These are phyloP conservation scores for Hypoxylon fuscum DNA, from an alignment of 495 filamentous ascomycete genomes.

Conservation along the genomic window DNA sequence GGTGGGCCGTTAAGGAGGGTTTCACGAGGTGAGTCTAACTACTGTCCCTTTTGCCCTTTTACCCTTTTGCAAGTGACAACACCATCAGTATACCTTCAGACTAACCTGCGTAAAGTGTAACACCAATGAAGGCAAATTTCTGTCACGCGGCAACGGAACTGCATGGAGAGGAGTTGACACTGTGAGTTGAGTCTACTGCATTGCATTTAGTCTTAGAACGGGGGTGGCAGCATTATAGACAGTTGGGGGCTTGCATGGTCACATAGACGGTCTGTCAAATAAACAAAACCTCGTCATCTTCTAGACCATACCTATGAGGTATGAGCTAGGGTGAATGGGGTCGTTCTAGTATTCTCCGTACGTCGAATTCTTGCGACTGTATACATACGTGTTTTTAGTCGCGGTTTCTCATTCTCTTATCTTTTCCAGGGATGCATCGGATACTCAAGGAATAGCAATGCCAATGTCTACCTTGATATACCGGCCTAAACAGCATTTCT, in stretches of 20 bases:
- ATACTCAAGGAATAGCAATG: conserved; percentile 20
- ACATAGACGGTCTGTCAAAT: conserved; percentile 25
- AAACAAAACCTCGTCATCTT: conserved; percentile 33
- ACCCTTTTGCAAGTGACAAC: not conserved
- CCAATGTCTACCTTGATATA: conserved; percentile 37
- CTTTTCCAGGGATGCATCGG: conserved; percentile 31
- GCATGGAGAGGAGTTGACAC: conserved; percentile 78
- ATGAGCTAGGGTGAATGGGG: conserved; percentile 44
- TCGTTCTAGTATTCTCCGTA: conserved; percentile 14
- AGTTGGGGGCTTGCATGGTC: conserved; percentile 23
- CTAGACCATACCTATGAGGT: conserved; percentile 19
- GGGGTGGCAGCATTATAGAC: conserved; percentile 37
- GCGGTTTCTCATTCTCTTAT: conserved; percentile 34
- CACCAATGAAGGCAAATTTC: conserved; percentile 91
- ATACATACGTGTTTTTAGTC: conserved; percentile 7
- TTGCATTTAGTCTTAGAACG: conserved; percentile 37
- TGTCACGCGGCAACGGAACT: conserved; percentile 73
- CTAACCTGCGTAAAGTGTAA: conserved; percentile 67
- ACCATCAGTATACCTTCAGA: conserved; percentile 1
- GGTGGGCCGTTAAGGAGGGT: conserved; percentile 89
- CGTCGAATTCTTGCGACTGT: conserved; percentile 16
- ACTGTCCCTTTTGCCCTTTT: not conserved
- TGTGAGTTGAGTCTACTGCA: conserved; percentile 74
- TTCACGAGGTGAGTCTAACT: conserved; percentile 76
- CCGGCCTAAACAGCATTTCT: conserved; percentile 57